These are phyloP conservation scores for Aspergillus cejpii DNA, from an alignment of 2,329 filamentous ascomycete genomes.

Conservation along the genomic window DNA sequence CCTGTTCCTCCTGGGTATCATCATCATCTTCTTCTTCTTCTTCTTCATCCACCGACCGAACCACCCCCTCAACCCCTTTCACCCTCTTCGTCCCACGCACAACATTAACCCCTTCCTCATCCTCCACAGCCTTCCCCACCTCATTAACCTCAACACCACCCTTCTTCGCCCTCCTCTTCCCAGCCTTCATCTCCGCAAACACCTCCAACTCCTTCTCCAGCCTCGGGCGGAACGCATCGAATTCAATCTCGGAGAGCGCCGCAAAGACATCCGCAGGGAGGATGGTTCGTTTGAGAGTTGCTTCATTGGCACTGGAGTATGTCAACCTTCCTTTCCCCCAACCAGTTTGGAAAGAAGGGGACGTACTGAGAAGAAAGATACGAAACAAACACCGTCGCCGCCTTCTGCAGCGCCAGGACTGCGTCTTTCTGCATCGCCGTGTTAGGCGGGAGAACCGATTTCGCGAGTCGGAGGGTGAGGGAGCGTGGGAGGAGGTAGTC, in stretches of 20 bases:
- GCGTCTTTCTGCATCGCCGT: slow-evolving; percentile 62
- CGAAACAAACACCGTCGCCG: slow-evolving; percentile 61
- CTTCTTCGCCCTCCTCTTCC: slow-evolving; percentile 43
- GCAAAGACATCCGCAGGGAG: slow-evolving; percentile 55
- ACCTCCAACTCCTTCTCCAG: slow-evolving; percentile 54
- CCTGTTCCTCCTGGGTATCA: slow-evolving; percentile 27
- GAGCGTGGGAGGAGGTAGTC: slow-evolving; percentile 59
- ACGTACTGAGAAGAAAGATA: slow-evolving; percentile 55
- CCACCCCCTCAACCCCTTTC: slow-evolving; percentile 19
- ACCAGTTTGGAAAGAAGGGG: too few species aligned
- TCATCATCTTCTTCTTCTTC: slow-evolving; percentile 17
- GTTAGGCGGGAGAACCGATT: slow-evolving; percentile 58
- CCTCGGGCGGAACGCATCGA: slow-evolving; percentile 52
- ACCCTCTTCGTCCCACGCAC: slow-evolving; percentile 15
- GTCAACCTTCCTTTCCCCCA: too few species aligned
- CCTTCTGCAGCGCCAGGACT: slow-evolving; percentile 57
- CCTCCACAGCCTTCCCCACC: slow-evolving; percentile 15
- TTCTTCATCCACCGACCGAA: slow-evolving; percentile 19
- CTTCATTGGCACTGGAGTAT: slow-evolving; percentile 52
- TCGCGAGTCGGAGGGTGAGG: slow-evolving; percentile 55
- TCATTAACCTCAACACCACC: slow-evolving; percentile 24
- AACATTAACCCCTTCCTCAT: slow-evolving; percentile 21
- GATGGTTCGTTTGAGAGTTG: slow-evolving; percentile 57
- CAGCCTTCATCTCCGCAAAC: slow-evolving; percentile 41
- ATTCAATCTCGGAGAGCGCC: slow-evolving; percentile 55